phyloP scores from a whole-genome alignment of 148 eudicot species.

The Amaranthus palmeri region DNA sequence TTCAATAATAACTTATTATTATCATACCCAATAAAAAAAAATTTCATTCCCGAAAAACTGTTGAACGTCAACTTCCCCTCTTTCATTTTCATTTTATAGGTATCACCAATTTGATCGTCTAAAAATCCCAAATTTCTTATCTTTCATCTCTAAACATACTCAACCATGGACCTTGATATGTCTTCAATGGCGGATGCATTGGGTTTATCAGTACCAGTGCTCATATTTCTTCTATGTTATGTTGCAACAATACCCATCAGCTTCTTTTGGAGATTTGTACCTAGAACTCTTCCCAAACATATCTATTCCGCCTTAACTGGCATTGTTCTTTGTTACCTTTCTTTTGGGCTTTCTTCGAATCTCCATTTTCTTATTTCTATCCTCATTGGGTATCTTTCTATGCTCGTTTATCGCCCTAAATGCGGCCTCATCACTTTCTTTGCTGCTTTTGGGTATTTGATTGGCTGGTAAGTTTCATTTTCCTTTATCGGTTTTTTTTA shows the following conservation, averaged over 20 bases:
- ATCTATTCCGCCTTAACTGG: slow-evolving; percentile 67
- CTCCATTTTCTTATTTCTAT: slow-evolving; percentile 81
- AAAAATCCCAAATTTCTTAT: too few relatives aligned
- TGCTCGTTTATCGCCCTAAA: slow-evolving; percentile 52
- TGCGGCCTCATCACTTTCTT: slow-evolving; percentile 81
- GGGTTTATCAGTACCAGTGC: slow-evolving; percentile 74
- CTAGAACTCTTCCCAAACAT: slow-evolving; percentile 64
- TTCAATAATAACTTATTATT: too few relatives aligned
- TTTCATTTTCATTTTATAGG: too few relatives aligned
- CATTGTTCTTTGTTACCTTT: slow-evolving; percentile 56
- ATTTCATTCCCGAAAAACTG: too few relatives aligned
- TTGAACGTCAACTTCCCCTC: too few relatives aligned
- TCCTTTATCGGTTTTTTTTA: not conserved
- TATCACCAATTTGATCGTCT: too few relatives aligned
- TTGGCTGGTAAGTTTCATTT: slow-evolving; percentile 27
- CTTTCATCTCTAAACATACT: not conserved
- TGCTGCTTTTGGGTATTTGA: slow-evolving; percentile 69
- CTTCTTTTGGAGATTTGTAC: slow-evolving; percentile 60
- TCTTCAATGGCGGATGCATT: slow-evolving; percentile 59
- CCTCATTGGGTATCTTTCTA: slow-evolving; percentile 59
- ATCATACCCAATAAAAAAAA: too few relatives aligned
- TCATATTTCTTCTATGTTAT: slow-evolving; percentile 71
- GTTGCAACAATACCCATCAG: slow-evolving; percentile 77
- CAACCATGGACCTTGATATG: slow-evolving; percentile 58
- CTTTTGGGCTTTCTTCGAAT: slow-evolving; percentile 84